Evolutionary conservation across 1,284 basidiomycete genomes (phyloP).

Genomic region (Filobasidium uniguttulatum): DNA sequence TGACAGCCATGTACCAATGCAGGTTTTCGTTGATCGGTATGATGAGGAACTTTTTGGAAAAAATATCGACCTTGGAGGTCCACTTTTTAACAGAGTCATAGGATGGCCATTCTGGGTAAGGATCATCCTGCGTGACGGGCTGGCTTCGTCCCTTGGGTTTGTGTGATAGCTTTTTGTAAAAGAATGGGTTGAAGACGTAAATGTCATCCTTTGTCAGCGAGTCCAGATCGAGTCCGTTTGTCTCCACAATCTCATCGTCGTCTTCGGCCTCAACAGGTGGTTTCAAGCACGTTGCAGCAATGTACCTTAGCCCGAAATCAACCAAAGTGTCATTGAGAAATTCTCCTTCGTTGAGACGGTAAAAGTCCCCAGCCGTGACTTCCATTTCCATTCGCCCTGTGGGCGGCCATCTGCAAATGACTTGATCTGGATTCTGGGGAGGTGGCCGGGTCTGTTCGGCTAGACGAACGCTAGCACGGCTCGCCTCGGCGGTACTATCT

Average conservation of each 20-base stretch:
- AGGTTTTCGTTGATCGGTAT: conserved; percentile 92
- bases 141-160: background rate
- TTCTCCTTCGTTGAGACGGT: conserved; percentile 58
- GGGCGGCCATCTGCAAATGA: conserved; percentile 40
- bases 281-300: too few relatives aligned
- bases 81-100: conserved; percentile 83
- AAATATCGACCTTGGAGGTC: conserved; percentile 66
- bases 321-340: conserved; percentile 92
- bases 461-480: too few relatives aligned
- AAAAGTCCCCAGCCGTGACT: conserved; percentile 61
- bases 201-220: conserved; percentile 43
- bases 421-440: conserved; percentile 2
- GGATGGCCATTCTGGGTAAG: conserved; percentile 39
- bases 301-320: conserved; percentile 84
- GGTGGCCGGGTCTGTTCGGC: background rate
- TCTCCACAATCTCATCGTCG: conserved; percentile 1
- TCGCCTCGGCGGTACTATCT: too few relatives aligned
- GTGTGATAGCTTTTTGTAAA: conserved; percentile 79
- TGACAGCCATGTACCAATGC: conserved; percentile 96
- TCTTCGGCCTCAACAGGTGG: background rate
- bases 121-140: background rate
- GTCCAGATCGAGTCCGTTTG: too few relatives aligned
- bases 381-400: conserved; percentile 56
- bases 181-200: conserved; percentile 92
- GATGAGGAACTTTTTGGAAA: conserved; percentile 80